Conservation (phyloP, 495 filamentous ascomycete genomes). For the Daldinia childiae region DNA sequence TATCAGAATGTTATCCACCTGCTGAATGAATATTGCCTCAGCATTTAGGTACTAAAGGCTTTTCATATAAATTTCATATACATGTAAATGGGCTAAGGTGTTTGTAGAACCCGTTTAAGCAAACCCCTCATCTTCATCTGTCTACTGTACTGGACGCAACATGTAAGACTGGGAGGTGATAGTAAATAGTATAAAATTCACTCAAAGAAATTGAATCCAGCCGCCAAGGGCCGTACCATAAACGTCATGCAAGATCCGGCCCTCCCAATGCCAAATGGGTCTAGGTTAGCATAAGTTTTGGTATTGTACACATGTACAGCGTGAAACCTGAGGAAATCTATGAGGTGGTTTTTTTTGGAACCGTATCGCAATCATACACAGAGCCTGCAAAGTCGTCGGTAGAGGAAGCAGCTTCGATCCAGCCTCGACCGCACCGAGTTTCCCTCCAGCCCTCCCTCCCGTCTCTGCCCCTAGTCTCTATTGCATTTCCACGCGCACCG, state of each 20-base stretch:
- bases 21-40: neutral
- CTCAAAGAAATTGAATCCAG: slow-evolving; percentile 6
- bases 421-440: slow-evolving; percentile 13
- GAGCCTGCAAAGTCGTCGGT: slow-evolving; percentile 25
- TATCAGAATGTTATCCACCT: neutral
- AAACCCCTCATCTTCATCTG: neutral
- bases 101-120: neutral
- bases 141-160: neutral
- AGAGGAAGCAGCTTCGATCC: slow-evolving; percentile 30
- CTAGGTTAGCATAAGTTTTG: slow-evolving; percentile 37
- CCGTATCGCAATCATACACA: slow-evolving; percentile 53
- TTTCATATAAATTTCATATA: neutral
- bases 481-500: slow-evolving; percentile 9
- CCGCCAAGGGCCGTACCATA: slow-evolving; percentile 1
- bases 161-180: neutral
- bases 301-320: slow-evolving; percentile 57
- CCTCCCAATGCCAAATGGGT: slow-evolving; percentile 12
- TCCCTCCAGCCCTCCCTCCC: slow-evolving; percentile 1
- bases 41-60: neutral
- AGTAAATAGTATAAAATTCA: slow-evolving; percentile 14
- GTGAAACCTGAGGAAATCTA: slow-evolving; percentile 55
- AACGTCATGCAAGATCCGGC: slow-evolving; percentile 25
- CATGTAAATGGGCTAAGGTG: neutral
- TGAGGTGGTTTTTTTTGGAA: slow-evolving; percentile 46
- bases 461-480: slow-evolving; percentile 22